These are phyloP conservation scores for Xylaria sp. DNA, from an alignment of 2,329 filamentous ascomycete species.

Conservation along the genomic window DNA sequence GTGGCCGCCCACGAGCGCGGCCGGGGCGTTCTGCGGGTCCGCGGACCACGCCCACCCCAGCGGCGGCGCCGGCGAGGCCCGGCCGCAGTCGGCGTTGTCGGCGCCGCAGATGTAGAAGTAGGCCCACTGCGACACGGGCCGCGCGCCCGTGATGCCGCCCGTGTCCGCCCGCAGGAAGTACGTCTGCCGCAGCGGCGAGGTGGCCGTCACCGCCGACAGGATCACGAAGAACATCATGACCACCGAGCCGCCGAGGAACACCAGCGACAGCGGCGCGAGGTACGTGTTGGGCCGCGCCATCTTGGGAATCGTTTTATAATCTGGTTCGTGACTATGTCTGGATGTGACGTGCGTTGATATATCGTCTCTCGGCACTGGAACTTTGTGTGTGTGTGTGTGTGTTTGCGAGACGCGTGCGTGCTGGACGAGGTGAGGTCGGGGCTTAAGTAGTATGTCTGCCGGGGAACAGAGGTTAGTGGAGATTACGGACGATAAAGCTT, in stretches of 20 bases:
- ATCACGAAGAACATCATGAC: constrained; percentile 63
- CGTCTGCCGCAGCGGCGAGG: constrained; percentile 67
- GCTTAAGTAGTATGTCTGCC: not conserved
- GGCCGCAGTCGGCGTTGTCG: constrained; percentile 66
- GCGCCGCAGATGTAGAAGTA: constrained; percentile 82
- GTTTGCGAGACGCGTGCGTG: too few relatives aligned
- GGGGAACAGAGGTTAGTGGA: not conserved
- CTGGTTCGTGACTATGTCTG: not conserved
- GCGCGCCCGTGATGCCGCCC: constrained; percentile 68
- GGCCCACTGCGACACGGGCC: constrained; percentile 77
- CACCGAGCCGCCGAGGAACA: constrained; percentile 55
- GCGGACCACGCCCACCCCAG: constrained; percentile 71
- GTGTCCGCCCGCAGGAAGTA: constrained; percentile 88
- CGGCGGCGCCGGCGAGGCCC: constrained; percentile 63
- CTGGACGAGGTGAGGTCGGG: not conserved
- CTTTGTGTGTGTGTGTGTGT: too few relatives aligned
- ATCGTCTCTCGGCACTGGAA: not conserved
- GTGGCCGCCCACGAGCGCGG: constrained; percentile 54
- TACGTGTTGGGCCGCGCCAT: constrained; percentile 25
- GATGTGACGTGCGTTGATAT: not conserved
- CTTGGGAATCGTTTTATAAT: not conserved
- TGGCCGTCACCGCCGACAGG: constrained; percentile 54
- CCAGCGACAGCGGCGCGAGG: constrained; percentile 33
- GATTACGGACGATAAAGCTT: too few relatives aligned
- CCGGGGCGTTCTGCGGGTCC: constrained; percentile 48